Percentiles rank a stretch among this genome's conserved stretches.
Conservation (phyloP, 805 yeast species). For the Scheffersomyces ergatensis region DNA sequence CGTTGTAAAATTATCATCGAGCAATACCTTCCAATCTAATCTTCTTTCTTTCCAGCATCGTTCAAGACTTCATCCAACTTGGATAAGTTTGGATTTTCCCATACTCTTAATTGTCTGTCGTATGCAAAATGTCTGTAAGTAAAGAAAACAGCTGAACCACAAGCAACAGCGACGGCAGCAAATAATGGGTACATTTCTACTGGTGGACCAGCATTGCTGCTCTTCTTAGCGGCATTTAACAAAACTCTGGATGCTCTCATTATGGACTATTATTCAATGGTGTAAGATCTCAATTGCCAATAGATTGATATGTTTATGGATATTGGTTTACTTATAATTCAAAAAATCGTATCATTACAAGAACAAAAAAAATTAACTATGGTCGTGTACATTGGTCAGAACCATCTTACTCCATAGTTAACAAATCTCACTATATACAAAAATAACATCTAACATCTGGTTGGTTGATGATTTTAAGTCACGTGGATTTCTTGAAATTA, state of each 20-base stretch:
- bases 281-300: no score
- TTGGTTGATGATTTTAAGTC: no score
- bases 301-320: no score
- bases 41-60: slow-evolving; percentile 29
- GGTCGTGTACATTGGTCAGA: no score
- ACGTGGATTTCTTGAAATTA: no score
- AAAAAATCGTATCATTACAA: slow-evolving; percentile 5
- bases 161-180: slow-evolving; percentile 43
- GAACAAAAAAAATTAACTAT: no score
- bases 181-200: slow-evolving; percentile 48
- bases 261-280: slow-evolving; percentile 4
- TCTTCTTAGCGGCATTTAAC: slow-evolving; percentile 39
- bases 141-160: slow-evolving; percentile 36
- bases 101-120: slow-evolving; percentile 44
- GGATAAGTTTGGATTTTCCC: slow-evolving; percentile 45
- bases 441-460: no score
- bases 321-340: no score
- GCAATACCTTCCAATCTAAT: no score
- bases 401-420: no score
- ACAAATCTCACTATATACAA: no score
- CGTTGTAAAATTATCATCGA: no score
- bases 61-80: slow-evolving; percentile 40
- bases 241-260: slow-evolving; percentile 42
- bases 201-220: slow-evolving; percentile 20
- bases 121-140: slow-evolving; percentile 48